Base-by-base conservation (phyloP, 495 filamentous ascomycete species). In the Talaromyces wortmannii region DNA sequence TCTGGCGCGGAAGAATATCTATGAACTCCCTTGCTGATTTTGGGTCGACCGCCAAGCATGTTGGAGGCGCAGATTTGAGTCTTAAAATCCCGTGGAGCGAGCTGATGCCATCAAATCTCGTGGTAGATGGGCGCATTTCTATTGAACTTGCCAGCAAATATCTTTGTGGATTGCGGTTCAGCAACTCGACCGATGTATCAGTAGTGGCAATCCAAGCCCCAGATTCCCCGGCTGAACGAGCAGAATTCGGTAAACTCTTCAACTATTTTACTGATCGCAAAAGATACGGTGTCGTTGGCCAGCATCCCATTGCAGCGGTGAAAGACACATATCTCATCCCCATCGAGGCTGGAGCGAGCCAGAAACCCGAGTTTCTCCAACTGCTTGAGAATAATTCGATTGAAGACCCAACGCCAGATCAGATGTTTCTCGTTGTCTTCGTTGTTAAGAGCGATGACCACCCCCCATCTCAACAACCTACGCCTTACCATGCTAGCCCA, bases 121-220 rank as follows among this genome's bases (percentile, higher is more conserved):
- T 79, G 12, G 81, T 97, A 52, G 87, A 90, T 59, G 94, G 94
- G 10, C 83, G 94, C 5, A 95, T 97, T 52, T 83, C 86, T 15
- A 82, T 86, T 55, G 78, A 85, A 55, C 83, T 87, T 32, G 94
- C 91, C 16, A 87, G 89, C 57, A 87, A 90, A 43, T 98, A 98
- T 66, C 83, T 98, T 3, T 94, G 89, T 61, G 83, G 88, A 29
- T 73, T 95, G 31, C 78, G 86, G 29, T 90, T 84, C 61, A 90
- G 83, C 64, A 70, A 76, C 18, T 83, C 82, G 12, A 88, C 85
- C 4, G 91, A 96, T 63, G 75, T 92, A 3, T 74, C 84, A 0
- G 83, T 91, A 17, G 80, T 91, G 23, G 81, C 78, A 31, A 68
- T 95, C 36, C 80, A 76, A 45, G 80, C 83, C 7, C 74, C 79